Evolutionary conservation across 305 asterid species (phyloP).

Genomic region (Fraxinus angustifolia): DNA sequence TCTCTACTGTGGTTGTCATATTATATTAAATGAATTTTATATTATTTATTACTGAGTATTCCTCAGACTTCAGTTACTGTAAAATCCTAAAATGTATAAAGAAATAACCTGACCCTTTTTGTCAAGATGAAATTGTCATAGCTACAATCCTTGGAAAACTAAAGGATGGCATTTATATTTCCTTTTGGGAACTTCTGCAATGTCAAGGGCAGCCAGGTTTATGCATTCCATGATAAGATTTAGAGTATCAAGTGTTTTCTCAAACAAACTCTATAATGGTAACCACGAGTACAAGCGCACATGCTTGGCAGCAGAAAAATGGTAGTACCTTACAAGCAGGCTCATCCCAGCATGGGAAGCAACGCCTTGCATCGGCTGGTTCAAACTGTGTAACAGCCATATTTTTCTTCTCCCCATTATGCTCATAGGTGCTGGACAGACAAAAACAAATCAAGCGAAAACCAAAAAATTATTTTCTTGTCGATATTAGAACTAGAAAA

Average conservation of each 20-base stretch:
- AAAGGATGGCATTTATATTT: neutral
- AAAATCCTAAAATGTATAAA: neutral
- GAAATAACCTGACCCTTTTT: neutral
- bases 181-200: neutral
- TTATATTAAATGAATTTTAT: neutral
- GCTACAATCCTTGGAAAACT: neutral
- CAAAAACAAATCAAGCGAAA: neutral
- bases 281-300: neutral
- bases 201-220: neutral
- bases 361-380: conserved; percentile 97
- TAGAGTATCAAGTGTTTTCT: neutral
- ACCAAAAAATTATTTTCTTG: neutral
- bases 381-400: conserved; percentile 99
- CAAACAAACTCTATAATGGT: neutral
- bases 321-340: conserved; percentile 85
- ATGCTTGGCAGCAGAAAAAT: neutral
- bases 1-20: neutral
- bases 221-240: neutral
- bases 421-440: conserved; percentile 61
- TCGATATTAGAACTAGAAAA: neutral
- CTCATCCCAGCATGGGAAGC: conserved; percentile 99
- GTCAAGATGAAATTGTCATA: neutral
- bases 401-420: conserved; percentile 83
- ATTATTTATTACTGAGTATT: neutral
- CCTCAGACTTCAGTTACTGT: neutral